Evolutionary conservation across 257 asterid species (phyloP).

Genomic region (Euphrasia confusa): DNA sequence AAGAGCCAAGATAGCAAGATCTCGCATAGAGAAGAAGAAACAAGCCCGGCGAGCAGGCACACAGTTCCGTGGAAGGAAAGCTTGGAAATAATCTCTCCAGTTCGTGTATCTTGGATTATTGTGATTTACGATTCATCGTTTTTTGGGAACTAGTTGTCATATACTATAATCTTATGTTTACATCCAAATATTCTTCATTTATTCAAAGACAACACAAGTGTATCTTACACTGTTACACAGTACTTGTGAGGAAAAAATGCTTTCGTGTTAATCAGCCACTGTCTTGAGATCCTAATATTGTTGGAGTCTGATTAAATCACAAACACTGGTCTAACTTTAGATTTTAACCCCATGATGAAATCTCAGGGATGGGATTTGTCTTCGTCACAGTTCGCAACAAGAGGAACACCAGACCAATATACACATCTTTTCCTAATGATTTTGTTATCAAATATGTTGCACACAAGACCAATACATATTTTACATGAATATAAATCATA

Average conservation of each 20-base stretch:
- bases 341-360: too few species aligned
- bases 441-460: constrained; percentile 15
- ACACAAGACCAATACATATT: neutral
- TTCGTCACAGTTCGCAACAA: constrained; percentile 4
- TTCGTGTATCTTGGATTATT: neutral
- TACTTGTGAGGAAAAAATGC: too few species aligned
- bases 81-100: constrained; percentile 61
- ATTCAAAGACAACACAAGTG: neutral
- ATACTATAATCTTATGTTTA: neutral
- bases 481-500: too few species aligned
- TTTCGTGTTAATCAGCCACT: too few species aligned
- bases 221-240: too few species aligned
- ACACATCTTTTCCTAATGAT: constrained; percentile 11
- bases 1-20: constrained; percentile 42
- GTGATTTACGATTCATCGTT: neutral
- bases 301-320: too few species aligned
- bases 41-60: constrained; percentile 40
- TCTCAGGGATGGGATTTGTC: neutral
- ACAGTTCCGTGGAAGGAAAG: constrained; percentile 89
- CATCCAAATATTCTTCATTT: neutral
- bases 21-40: constrained; percentile 50
- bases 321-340: too few species aligned
- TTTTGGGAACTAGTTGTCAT: neutral
- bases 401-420: constrained; percentile 1
- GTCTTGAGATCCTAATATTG: too few species aligned